Evolutionary conservation across 768 basidiomycete species (phyloP).

Genomic region (Russula lepida): DNA sequence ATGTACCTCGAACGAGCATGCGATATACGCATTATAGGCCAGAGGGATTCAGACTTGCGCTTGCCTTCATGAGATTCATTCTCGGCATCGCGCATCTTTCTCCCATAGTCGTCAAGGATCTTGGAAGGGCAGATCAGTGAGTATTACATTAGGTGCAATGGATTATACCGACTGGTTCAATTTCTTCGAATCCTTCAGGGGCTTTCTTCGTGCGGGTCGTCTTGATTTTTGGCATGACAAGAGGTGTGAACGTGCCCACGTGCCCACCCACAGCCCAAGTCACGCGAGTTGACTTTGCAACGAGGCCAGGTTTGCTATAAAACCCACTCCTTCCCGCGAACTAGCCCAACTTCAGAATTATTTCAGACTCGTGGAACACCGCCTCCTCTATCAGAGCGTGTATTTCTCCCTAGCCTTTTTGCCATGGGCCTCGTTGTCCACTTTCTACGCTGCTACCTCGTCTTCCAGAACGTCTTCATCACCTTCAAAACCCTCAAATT

Average conservation of each 20-base stretch:
- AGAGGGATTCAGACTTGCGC: constrained; percentile 83
- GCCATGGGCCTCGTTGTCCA: constrained; percentile 64
- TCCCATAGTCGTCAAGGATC: constrained; percentile 97
- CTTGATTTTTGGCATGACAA: constrained; percentile 82
- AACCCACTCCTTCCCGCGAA: constrained; percentile 1
- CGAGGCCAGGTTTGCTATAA: constrained; percentile 12
- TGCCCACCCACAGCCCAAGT: background rate
- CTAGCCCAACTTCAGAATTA: constrained; percentile 8
- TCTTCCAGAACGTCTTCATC: constrained; percentile 75
- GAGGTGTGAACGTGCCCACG: background rate
- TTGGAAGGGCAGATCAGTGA: constrained; percentile 26
- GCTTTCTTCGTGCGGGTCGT: constrained; percentile 90
- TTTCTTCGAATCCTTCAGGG: constrained; percentile 94
- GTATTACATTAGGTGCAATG: background rate
- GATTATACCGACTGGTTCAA: constrained; percentile 53
- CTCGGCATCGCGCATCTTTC: constrained; percentile 99
- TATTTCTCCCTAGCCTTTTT: background rate
- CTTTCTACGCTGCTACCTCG: constrained; percentile 55
- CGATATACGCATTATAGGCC: constrained; percentile 98
- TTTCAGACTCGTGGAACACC: constrained; percentile 12
- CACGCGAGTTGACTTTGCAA: constrained; percentile 12
- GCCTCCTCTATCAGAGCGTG: constrained; percentile 13
- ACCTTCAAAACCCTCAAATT: constrained; percentile 75
- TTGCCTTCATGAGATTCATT: constrained; percentile 99
- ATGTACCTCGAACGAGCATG: constrained; percentile 95